Base-by-base conservation (phyloP, 129 eudicot species). In the Oenanthe sinensis region DNA sequence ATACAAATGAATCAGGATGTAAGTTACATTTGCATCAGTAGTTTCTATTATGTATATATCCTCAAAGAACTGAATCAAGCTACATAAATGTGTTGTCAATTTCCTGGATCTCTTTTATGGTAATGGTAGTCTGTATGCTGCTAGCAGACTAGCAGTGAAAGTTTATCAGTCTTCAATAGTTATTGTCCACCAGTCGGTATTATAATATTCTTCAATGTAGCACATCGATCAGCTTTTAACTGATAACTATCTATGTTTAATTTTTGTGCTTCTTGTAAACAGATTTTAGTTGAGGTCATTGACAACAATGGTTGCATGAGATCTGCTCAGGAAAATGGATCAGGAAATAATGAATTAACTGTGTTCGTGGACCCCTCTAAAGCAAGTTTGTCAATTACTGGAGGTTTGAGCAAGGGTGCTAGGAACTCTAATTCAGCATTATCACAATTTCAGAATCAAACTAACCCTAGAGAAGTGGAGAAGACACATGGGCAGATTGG, bases 1-100 rank as follows among this genome's bases (percentile, higher is more conserved):
- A 85, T 94, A 78, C 98, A 94, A 81, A 94, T 87, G 93, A 97
- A 94, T 82, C 98, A 94, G 81, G 98, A 94, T 79, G 98, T 94
- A 80, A 80, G 98, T 88, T 45, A 77, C 77, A 77, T n/a, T 78
- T 11, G 37, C 14, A 1, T 13, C 72, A 67, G 72, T 67, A 67
- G 10, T 67, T 28, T 24, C 22, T 65, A 40, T 28, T 65, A 24
- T 26, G 11, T 58, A 19, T 28, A 14, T 65, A 8, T 58, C 67
- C 33, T 62, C 12, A 26, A 63, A 63, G 20, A 63, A 63, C 71
- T 14, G 16, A 24, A 28, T 11, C 7, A 28, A 63, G 39, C 40
- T 63, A 30, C 72, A 28, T 28, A 28, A 13, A 4, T 67, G 72
- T 28, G 42, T 63, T 65, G 71, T 65, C 39, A 63, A 10, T 63